These are phyloP conservation scores for Zoysia japonica DNA, from an alignment of 176 grass and related monocot species.

Conservation along the genomic window DNA sequence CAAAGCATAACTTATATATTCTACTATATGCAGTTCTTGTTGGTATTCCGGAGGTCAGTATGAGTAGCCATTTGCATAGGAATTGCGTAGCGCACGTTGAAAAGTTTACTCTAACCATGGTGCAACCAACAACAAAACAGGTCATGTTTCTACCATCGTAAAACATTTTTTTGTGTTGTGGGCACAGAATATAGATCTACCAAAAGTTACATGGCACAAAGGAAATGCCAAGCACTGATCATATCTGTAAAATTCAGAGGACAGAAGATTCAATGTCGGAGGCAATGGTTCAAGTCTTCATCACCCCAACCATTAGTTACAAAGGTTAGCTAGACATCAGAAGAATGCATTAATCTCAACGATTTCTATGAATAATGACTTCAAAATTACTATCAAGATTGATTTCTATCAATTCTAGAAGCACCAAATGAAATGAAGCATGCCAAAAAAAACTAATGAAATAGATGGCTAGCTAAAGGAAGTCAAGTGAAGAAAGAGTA, in stretches of 20 bases:
- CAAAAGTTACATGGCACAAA: too few relatives aligned
- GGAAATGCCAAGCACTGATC: conserved; percentile 59
- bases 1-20: too few relatives aligned
- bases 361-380: background rate
- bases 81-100: too few relatives aligned
- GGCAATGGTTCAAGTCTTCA: background rate
- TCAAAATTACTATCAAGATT: conserved; percentile 1
- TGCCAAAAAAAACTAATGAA: background rate
- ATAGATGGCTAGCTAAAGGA: conserved; percentile 1
- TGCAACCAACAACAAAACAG: too few relatives aligned
- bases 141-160: too few relatives aligned
- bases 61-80: too few relatives aligned
- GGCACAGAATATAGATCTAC: too few relatives aligned
- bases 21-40: too few relatives aligned
- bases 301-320: background rate
- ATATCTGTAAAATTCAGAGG: conserved; percentile 49
- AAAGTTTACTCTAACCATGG: too few relatives aligned
- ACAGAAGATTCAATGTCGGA: conserved; percentile 11
- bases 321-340: conserved; percentile 7
- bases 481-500: conserved; percentile 2
- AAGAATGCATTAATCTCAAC: background rate
- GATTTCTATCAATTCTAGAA: background rate
- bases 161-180: too few relatives aligned
- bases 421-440: background rate
- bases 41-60: too few relatives aligned